These are phyloP conservation scores for Suillus subaureus DNA, from an alignment of 768 basidiomycete species.

Conservation along the genomic window DNA sequence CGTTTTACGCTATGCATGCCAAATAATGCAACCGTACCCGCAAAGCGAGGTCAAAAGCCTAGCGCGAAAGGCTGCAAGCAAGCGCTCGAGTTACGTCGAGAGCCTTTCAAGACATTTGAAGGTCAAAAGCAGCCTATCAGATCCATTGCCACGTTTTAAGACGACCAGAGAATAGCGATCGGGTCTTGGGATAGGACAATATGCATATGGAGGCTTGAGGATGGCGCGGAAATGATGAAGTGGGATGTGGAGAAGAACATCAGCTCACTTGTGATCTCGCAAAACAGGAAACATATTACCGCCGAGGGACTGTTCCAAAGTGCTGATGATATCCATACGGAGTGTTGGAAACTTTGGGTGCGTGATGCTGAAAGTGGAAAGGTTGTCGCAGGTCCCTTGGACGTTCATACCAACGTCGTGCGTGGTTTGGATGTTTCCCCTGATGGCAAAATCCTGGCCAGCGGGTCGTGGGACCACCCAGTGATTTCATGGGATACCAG, in stretches of 20 bases:
- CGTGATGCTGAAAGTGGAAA: background rate
- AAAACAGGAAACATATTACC: background rate
- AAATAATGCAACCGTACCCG: background rate
- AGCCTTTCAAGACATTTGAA: background rate
- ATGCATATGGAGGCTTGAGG: background rate
- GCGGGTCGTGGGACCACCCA: no score
- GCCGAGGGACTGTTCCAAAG: background rate
- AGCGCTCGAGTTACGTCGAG: background rate
- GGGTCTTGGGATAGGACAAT: background rate
- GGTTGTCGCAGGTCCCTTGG: background rate
- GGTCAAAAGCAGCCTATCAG: background rate
- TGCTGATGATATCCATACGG: no score
- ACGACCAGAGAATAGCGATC: background rate
- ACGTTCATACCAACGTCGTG: background rate
- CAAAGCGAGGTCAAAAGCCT: background rate
- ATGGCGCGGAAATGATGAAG: background rate
- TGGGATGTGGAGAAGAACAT: background rate
- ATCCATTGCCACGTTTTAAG: background rate
- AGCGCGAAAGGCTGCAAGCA: background rate
- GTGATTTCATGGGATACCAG: no score
- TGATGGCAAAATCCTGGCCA: no score
- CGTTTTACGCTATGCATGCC: background rate
- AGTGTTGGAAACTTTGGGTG: background rate
- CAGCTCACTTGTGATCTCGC: background rate
- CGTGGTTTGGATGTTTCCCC: background rate